Evolutionary conservation across 1,284 basidiomycete species (phyloP), one percentile per base, ranked within the genome.

Genomic region (Cryptococcus hybrid): DNA sequence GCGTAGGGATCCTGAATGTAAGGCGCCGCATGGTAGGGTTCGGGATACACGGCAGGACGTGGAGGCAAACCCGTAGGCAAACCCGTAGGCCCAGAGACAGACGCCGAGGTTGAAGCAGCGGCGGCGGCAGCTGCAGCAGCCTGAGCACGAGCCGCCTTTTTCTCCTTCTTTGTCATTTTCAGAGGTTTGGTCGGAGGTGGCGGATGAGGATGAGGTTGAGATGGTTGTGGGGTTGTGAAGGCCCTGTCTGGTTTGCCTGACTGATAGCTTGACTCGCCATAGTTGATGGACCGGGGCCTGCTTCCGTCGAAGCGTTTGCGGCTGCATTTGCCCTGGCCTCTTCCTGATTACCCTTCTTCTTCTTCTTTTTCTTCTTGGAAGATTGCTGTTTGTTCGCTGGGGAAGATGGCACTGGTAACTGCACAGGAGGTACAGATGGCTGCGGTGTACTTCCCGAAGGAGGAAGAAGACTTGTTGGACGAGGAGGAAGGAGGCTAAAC

Each of bases 101-200:
- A 18, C 18, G 18, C 18, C 18, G 24, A 12, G n/a, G n/a, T 13
- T 7, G 43, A 24, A 13, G 43, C n/a, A 13, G 43, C 43, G 7
- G 43, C 18, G 12, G 18, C 18, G 18, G 5, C 18, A 3, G n/a
- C 18, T 34, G 47, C 18, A 5, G n/a, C 34, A 15, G 47, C 47
- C 7, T 43, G 39, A 15, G n/a, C 56, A 9, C 15, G 7, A 61
- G 63, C 44, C 60, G 62, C 49, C 52, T 63, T 37, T 63, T 61
- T 18, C 63, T 55, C 44, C 43, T 59, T 8, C 13, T 15, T 46
- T 36, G 11, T 13, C 15, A 42, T n/a, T 42, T 9, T n/a, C n/a
- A n/a, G 40, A n/a, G 40, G 40, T 42, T 42, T 46, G 43, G 12
- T n/a, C 36, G 15, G 51, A 13, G 18, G 51, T 38, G 15, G 36